A percentile compares a stretch with the other conserved stretches of the same genome.
These are phyloP conservation scores for Claviceps sp. DNA, from an alignment of 2,329 filamentous ascomycete species.

Conservation along the genomic window DNA sequence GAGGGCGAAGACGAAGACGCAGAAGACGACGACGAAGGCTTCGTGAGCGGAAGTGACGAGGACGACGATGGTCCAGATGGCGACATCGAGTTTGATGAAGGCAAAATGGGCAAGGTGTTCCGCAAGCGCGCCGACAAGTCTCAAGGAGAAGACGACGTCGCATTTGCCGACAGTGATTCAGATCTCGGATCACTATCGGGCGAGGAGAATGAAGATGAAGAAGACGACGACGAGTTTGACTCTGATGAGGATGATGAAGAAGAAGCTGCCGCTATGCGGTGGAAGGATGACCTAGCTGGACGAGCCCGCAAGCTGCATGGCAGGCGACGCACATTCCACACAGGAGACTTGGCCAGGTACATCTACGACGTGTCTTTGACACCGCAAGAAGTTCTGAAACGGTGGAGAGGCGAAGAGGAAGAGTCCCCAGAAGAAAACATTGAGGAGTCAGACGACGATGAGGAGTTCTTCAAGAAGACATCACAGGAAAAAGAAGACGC, in stretches of 20 bases:
- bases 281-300: constrained; percentile 78
- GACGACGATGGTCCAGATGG: constrained; percentile 32
- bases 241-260: constrained; percentile 41
- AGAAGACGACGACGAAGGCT: constrained; percentile 28
- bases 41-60: constrained; percentile 39
- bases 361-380: constrained; percentile 78
- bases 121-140: constrained; percentile 36
- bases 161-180: constrained; percentile 93
- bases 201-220: constrained; percentile 28
- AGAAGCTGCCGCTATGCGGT: constrained; percentile 60
- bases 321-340: constrained; percentile 58
- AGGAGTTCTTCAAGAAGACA: constrained; percentile 52
- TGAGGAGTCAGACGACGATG: constrained; percentile 36
- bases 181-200: constrained; percentile 79
- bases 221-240: constrained; percentile 25
- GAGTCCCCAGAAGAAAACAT: constrained; percentile 45
- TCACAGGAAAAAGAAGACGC: constrained; percentile 54
- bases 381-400: constrained; percentile 59
- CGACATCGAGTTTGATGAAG: constrained; percentile 44
- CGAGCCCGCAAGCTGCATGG: constrained; percentile 61
- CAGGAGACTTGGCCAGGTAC: constrained; percentile 69
- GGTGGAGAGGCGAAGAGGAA: constrained; percentile 60
- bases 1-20: constrained; percentile 25
- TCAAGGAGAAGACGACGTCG: constrained; percentile 55
- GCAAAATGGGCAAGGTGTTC: constrained; percentile 49